phyloP scores from a whole-genome alignment of 352 stramenopile genomes.

The Ochromonadaceae sp. region DNA sequence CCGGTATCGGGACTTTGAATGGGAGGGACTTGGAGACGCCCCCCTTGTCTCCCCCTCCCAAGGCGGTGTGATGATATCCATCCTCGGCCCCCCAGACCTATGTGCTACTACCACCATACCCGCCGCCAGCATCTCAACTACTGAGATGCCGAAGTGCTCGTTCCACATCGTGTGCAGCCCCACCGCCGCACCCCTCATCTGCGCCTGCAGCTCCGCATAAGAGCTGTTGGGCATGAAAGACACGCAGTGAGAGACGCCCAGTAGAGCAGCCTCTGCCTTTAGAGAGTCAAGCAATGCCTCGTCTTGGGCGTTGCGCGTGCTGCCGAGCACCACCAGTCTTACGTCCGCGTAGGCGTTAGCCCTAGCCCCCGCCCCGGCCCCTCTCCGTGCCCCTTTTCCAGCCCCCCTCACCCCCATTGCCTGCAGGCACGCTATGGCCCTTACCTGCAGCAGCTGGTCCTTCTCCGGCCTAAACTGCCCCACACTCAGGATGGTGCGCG shows the following conservation, averaged over 20 bases:
- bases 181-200: slow-evolving; percentile 55
- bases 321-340: slow-evolving; percentile 84
- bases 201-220: slow-evolving; percentile 71
- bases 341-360: slow-evolving; percentile 39
- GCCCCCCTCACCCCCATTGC: slow-evolving; percentile 18
- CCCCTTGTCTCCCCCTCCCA: slow-evolving; percentile 16
- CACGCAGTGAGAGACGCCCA: slow-evolving; percentile 61
- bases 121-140: slow-evolving; percentile 98
- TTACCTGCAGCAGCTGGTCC: slow-evolving; percentile 86
- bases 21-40: background rate
- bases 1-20: background rate
- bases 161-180: slow-evolving; percentile 99
- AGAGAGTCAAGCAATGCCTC: slow-evolving; percentile 63
- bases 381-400: background rate
- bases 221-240: slow-evolving; percentile 85
- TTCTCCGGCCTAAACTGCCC: slow-evolving; percentile 98
- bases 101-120: slow-evolving; percentile 89
- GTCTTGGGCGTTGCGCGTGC: slow-evolving; percentile 83
- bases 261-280: slow-evolving; percentile 46
- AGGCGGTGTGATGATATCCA: slow-evolving; percentile 59
- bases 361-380: slow-evolving; percentile 17
- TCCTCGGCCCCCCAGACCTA: slow-evolving; percentile 84
- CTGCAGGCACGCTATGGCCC: slow-evolving; percentile 47
- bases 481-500: slow-evolving; percentile 75
- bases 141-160: slow-evolving; percentile 99